These are phyloP conservation scores for Epithemia pelagica DNA, from an alignment of 108 stramenopile genomes.

Conservation along the genomic window DNA sequence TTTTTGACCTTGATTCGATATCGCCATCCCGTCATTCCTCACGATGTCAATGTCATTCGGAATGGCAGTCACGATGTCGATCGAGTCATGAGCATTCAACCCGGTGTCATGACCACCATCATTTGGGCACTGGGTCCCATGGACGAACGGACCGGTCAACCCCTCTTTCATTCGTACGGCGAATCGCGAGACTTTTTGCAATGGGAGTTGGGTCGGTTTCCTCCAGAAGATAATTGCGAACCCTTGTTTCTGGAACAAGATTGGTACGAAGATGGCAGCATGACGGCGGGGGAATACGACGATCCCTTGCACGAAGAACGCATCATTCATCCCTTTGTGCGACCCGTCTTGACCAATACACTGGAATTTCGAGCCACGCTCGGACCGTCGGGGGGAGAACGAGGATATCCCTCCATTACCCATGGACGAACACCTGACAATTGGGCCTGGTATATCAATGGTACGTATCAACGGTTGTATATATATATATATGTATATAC, in stretches of 20 bases:
- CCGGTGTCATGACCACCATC: slow-evolving; percentile 18
- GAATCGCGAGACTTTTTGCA: not conserved
- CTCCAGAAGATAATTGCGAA: slow-evolving; percentile 17
- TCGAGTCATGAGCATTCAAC: not conserved
- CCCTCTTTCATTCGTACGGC: slow-evolving; percentile 8
- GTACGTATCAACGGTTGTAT: too few relatives aligned
- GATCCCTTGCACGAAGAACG: not conserved
- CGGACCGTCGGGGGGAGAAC: slow-evolving; percentile 17
- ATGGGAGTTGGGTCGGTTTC: slow-evolving; percentile 16
- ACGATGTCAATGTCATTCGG: not conserved
- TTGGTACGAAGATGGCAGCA: not conserved
- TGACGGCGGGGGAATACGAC: not conserved
- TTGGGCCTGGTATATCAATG: slow-evolving; percentile 21
- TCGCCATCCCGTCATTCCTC: slow-evolving; percentile 11
- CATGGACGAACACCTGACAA: slow-evolving; percentile 9
- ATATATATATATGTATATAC: too few relatives aligned
- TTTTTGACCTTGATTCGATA: slow-evolving; percentile 18
- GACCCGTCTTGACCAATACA: slow-evolving; percentile 6
- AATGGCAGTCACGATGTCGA: not conserved
- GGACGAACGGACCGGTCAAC: slow-evolving; percentile 8
- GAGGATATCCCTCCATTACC: slow-evolving; percentile 22
- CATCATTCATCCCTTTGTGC: slow-evolving; percentile 9
- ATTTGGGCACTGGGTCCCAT: slow-evolving; percentile 26
- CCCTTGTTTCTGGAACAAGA: slow-evolving; percentile 1
- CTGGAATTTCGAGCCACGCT: slow-evolving; percentile 10